Conservation (phyloP, 2,329 filamentous ascomycete genomes). For the Thermomyces lanuginosus region DNA sequence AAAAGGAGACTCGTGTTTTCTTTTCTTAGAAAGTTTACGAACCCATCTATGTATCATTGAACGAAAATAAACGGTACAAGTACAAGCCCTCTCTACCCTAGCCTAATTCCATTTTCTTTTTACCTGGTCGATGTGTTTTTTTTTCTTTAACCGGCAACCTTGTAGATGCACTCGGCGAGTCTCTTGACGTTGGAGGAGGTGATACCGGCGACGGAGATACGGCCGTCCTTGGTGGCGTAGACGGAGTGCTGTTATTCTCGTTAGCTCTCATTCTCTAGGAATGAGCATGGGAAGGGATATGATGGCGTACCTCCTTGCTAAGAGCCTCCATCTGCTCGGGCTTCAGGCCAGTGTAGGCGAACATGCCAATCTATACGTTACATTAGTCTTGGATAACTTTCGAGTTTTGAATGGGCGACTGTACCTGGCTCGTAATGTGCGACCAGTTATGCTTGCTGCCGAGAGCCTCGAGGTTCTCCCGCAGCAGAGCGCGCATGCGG, state of each 20-base stretch:
- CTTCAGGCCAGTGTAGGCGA: slow-evolving; percentile 88
- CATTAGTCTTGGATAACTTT: no score
- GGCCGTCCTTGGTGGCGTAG: slow-evolving; percentile 70
- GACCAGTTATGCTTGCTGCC: slow-evolving; percentile 96
- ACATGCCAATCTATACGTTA: slow-evolving; percentile 70
- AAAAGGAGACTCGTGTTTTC: no score
- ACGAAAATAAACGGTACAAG: not conserved
- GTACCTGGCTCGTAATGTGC: slow-evolving; percentile 79
- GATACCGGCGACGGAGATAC: slow-evolving; percentile 36
- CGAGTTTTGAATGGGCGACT: slow-evolving; percentile 2
- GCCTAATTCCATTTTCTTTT: not conserved
- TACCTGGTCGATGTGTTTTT: not conserved
- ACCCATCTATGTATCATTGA: no score
- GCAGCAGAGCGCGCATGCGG: slow-evolving; percentile 86
- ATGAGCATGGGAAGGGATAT: slow-evolving; percentile 5
- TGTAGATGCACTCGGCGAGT: slow-evolving; percentile 35
- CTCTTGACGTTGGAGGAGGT: slow-evolving; percentile 34
- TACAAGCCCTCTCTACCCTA: not conserved
- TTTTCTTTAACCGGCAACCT: slow-evolving; percentile 30
- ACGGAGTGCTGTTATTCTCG: no score
- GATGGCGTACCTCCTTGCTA: slow-evolving; percentile 58
- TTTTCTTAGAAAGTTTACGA: no score
- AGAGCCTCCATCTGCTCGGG: slow-evolving; percentile 81
- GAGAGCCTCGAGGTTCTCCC: slow-evolving; percentile 85
- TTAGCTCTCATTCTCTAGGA: no score